Conservation (phyloP, 148 eudicot genomes). For the Cornus suecica region DNA sequence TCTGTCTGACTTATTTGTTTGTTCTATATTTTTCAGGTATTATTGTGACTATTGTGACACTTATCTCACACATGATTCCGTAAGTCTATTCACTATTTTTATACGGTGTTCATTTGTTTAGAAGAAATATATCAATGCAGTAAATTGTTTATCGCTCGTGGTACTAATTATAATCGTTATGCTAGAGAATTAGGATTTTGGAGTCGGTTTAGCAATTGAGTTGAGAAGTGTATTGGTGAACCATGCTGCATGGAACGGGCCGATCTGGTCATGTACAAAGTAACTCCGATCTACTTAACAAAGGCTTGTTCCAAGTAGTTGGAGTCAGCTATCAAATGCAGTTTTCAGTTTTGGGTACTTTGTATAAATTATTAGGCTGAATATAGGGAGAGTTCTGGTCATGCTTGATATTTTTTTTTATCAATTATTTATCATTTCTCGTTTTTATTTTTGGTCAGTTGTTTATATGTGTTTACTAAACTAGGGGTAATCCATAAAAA, state of each 20-base stretch:
- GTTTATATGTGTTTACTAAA: background rate
- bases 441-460: background rate
- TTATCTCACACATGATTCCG: constrained; percentile 93
- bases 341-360: too few species aligned
- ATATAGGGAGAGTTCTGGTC: background rate
- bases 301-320: too few species aligned
- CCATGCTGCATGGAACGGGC: background rate
- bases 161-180: background rate
- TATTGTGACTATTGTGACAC: constrained; percentile 97
- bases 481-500: too few species aligned
- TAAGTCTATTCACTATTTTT: constrained; percentile 29
- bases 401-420: background rate
- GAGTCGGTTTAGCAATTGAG: background rate
- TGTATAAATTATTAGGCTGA: too few species aligned
- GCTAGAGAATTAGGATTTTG: background rate
- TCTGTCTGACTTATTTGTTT: background rate
- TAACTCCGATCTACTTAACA: background rate
- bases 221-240: background rate
- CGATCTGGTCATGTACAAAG: too few species aligned
- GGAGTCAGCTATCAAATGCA: too few species aligned
- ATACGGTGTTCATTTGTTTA: background rate
- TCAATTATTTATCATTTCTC: too few species aligned
- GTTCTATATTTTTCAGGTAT: constrained; percentile 52
- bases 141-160: background rate
- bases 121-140: background rate